These are phyloP conservation scores for Trichophaea hybrida DNA, from an alignment of 2,329 filamentous ascomycete genomes.

Conservation along the genomic window DNA sequence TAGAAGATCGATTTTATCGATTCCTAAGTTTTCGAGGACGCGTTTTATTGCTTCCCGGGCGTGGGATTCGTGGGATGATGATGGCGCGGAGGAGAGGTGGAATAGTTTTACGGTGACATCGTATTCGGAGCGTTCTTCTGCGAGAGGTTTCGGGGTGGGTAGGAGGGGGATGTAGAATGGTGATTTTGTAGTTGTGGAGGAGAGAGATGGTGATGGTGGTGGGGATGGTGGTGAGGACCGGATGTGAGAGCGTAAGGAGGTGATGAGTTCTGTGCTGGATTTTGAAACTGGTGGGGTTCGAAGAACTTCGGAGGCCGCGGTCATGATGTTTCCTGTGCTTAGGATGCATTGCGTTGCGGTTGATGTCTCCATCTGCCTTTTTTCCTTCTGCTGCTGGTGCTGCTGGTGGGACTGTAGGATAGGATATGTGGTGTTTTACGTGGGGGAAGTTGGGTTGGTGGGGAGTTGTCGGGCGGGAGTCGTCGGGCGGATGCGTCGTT, in stretches of 20 bases:
- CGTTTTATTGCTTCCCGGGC: conserved; percentile 64
- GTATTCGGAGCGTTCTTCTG: conserved; percentile 72
- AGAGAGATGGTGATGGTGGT: conserved; percentile 48
- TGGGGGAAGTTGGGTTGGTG: too few species aligned
- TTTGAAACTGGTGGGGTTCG: conserved; percentile 62
- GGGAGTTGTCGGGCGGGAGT: too few species aligned
- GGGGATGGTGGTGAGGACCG: neutral
- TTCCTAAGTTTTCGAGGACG: conserved; percentile 65
- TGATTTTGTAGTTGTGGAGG: conserved; percentile 41
- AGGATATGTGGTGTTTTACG: too few species aligned
- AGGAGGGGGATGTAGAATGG: neutral
- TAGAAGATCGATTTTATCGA: conserved; percentile 65
- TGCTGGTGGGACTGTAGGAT: too few species aligned
- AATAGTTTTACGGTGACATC: conserved; percentile 61
- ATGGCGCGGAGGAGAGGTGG: conserved; percentile 60
- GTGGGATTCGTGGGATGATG: conserved; percentile 51
- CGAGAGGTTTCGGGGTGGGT: conserved; percentile 46
- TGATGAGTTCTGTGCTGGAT: conserved; percentile 86
- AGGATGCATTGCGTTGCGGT: conserved; percentile 14
- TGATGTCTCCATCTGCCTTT: neutral
- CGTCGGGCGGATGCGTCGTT: too few species aligned
- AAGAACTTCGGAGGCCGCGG: conserved; percentile 67
- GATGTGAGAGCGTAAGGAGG: conserved; percentile 50
- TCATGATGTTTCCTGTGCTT: conserved; percentile 59
- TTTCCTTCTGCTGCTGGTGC: too few species aligned